These are phyloP conservation scores for Conoideocrella luteorostrata DNA, from an alignment of 2,329 filamentous ascomycete genomes.

Conservation along the genomic window DNA sequence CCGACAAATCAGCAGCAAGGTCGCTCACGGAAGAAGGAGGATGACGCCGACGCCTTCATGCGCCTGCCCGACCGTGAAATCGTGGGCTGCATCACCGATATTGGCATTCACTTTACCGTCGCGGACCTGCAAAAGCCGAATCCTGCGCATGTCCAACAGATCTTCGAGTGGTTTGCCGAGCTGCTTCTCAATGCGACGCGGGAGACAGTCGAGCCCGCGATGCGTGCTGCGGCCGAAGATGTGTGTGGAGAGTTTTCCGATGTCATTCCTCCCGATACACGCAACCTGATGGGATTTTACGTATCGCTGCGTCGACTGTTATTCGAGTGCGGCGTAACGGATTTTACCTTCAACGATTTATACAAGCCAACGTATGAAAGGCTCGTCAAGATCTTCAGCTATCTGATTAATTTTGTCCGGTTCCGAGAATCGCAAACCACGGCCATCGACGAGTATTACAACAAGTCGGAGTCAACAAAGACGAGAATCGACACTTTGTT, in stretches of 20 bases:
- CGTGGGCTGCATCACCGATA: conserved; percentile 93
- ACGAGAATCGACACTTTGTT: conserved; percentile 81
- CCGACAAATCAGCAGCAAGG: conserved; percentile 43
- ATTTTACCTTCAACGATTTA: conserved; percentile 89
- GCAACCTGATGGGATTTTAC: conserved; percentile 95
- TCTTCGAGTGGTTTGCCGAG: conserved; percentile 97
- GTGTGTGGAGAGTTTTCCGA: conserved; percentile 79
- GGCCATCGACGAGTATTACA: conserved; percentile 89
- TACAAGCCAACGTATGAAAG: conserved; percentile 87
- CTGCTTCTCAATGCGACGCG: conserved; percentile 89
- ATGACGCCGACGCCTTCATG: conserved; percentile 54
- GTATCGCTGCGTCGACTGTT: conserved; percentile 73
- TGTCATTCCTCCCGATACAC: conserved; percentile 77
- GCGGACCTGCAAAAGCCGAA: conserved; percentile 91
- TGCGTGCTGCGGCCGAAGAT: conserved; percentile 87
- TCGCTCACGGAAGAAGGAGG: conserved; percentile 52
- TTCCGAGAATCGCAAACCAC: conserved; percentile 89
- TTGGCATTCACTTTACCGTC: conserved; percentile 81
- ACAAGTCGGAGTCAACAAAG: conserved; percentile 82
- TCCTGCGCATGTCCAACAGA: conserved; percentile 88
- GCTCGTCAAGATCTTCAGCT: conserved; percentile 91
- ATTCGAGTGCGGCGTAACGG: conserved; percentile 81
- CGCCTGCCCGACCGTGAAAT: conserved; percentile 68
- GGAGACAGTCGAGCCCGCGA: conserved; percentile 88
- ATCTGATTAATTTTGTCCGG: conserved; percentile 97